These are phyloP conservation scores for Calycina herbarum DNA, from an alignment of 2,329 filamentous ascomycete species.

Conservation along the genomic window DNA sequence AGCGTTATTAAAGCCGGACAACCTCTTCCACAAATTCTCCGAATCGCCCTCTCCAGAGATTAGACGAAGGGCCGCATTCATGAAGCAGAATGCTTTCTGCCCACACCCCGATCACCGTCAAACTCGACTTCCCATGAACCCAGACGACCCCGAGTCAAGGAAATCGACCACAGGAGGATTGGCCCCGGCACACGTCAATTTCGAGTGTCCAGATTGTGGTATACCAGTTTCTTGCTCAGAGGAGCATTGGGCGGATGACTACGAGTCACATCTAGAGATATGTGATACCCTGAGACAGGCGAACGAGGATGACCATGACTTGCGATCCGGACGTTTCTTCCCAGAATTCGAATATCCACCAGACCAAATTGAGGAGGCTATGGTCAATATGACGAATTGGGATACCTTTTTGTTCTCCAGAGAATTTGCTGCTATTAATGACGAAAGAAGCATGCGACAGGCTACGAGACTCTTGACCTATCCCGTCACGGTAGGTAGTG, in stretches of 20 bases:
- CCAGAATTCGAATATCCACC: slow-evolving; percentile 91
- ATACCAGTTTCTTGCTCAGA: slow-evolving; percentile 92
- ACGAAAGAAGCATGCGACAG: slow-evolving; percentile 87
- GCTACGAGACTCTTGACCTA: slow-evolving; percentile 93
- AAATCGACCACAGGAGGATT: slow-evolving; percentile 55
- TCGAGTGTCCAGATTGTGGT: slow-evolving; percentile 95
- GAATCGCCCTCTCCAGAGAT: slow-evolving; percentile 88
- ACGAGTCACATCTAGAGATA: slow-evolving; percentile 86
- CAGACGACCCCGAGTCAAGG: slow-evolving; percentile 61
- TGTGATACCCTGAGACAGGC: slow-evolving; percentile 90
- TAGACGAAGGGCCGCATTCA: slow-evolving; percentile 82
- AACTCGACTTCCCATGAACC: slow-evolving; percentile 66
- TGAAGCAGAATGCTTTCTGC: slow-evolving; percentile 90
- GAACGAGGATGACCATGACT: slow-evolving; percentile 97
- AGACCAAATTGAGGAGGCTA: slow-evolving; percentile 84
- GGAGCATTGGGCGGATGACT: slow-evolving; percentile 94
- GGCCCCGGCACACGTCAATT: slow-evolving; percentile 79
- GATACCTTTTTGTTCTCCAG: slow-evolving; percentile 94
- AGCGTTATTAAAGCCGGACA: slow-evolving; percentile 54
- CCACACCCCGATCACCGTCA: slow-evolving; percentile 85
- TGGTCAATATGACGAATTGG: slow-evolving; percentile 98
- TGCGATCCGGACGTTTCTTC: slow-evolving; percentile 87
- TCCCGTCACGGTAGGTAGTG: slow-evolving; percentile 84
- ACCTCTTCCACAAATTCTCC: slow-evolving; percentile 92
- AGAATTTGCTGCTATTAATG: slow-evolving; percentile 87